A percentile compares a stretch with the other conserved stretches of the same genome.
These are phyloP conservation scores for Erodium trifolium DNA, from an alignment of 441 rosid genomes.

Conservation along the genomic window DNA sequence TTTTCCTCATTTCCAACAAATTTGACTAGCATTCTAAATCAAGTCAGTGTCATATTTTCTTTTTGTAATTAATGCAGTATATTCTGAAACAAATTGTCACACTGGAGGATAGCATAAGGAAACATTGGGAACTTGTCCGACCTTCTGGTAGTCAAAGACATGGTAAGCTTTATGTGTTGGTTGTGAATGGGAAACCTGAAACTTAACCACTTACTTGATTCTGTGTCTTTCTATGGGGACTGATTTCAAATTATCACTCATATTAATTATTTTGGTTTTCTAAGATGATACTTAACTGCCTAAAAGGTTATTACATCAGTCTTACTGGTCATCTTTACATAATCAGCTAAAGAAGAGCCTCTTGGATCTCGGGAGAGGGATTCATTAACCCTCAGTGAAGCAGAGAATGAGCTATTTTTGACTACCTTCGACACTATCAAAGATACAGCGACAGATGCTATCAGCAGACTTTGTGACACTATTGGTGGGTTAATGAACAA, in stretches of 20 bases:
- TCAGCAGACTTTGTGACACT: conserved; percentile 54
- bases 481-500: conserved; percentile 50
- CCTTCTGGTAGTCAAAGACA: conserved; percentile 32
- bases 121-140: conserved; percentile 54
- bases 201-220: conserved; percentile 10
- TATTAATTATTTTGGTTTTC: background rate
- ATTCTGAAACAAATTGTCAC: conserved; percentile 62
- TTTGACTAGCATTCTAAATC: background rate
- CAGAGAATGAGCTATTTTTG: conserved; percentile 72
- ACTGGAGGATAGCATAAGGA: conserved; percentile 71
- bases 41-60: conserved; percentile 12
- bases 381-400: conserved; percentile 51
- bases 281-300: background rate
- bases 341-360: conserved; percentile 35
- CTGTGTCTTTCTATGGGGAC: background rate
- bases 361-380: conserved; percentile 37
- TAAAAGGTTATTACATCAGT: background rate
- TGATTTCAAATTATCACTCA: background rate
- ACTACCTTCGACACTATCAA: conserved; percentile 67
- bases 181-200: conserved; percentile 15
- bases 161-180: conserved; percentile 34
- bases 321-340: conserved; percentile 14
- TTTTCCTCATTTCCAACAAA: background rate
- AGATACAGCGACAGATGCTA: conserved; percentile 52
- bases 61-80: conserved; percentile 42